A percentile compares a stretch with the other conserved stretches of the same genome.
Conservation (phyloP, 495 filamentous ascomycete genomes). For the Lasiosphaeria hispida region DNA sequence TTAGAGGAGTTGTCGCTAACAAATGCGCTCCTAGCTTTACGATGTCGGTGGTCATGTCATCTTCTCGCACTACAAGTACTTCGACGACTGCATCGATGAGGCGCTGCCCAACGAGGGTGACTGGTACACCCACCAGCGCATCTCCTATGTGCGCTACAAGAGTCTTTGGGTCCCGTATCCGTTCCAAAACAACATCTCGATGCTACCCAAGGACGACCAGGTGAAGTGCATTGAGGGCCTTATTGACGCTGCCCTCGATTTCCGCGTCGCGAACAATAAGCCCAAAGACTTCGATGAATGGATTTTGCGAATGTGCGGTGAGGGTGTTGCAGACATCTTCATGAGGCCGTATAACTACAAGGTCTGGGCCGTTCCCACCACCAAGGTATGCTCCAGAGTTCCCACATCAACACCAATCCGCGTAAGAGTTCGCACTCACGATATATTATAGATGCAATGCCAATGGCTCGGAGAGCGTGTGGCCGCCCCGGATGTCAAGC, state of each 20-base stretch:
- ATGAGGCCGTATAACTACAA: conserved; percentile 99
- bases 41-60: conserved; percentile 99
- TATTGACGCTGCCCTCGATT: conserved; percentile 90
- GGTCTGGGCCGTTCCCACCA: conserved; percentile 98
- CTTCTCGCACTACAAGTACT: conserved; percentile 99
- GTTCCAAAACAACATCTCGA: conserved; percentile 99
- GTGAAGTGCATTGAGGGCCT: conserved; percentile 93
- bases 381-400: conserved; percentile 64
- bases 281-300: conserved; percentile 97
- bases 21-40: conserved; percentile 73
- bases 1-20: background rate
- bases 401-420: conserved; percentile 1
- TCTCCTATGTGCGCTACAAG: conserved; percentile 98
- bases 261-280: conserved; percentile 81
- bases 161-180: conserved; percentile 95
- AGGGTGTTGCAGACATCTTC: conserved; percentile 90
- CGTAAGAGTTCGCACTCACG: conserved; percentile 3
- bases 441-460: conserved; percentile 85
- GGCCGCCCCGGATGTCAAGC: conserved; percentile 95
- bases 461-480: conserved; percentile 98
- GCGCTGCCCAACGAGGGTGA: conserved; percentile 89
- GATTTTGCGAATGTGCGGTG: conserved; percentile 91
- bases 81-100: conserved; percentile 97
- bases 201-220: conserved; percentile 96
- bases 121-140: conserved; percentile 97